Evolutionary conservation across 129 eudicot genomes (phyloP).

Genomic region (Centaurea solstitialis): DNA sequence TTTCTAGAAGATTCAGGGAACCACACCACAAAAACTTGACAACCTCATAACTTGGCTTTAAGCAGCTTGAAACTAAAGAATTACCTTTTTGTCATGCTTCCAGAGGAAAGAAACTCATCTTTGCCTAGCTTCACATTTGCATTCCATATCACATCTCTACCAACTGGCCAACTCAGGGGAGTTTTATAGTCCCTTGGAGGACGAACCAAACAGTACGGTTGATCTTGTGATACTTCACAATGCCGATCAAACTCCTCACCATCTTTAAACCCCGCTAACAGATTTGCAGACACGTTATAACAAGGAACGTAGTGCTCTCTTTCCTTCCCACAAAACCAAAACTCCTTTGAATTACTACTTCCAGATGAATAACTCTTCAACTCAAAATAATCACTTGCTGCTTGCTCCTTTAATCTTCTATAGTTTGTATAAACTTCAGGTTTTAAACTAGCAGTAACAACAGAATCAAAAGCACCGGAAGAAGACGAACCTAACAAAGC

Average conservation of each 20-base stretch:
- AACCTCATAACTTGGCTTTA: not conserved
- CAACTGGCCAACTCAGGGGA: constrained; percentile 88
- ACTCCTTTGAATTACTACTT: constrained; percentile 33
- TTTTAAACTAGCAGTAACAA: constrained; percentile 29
- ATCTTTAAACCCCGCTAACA: constrained; percentile 61
- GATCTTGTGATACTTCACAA: constrained; percentile 63
- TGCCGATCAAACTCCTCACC: constrained; percentile 94
- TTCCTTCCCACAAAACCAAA: constrained; percentile 73
- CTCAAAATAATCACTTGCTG: constrained; percentile 62
- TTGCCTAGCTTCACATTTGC: constrained; percentile 88
- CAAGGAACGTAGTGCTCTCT: constrained; percentile 89
- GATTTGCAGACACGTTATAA: constrained; percentile 73
- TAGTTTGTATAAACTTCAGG: constrained; percentile 58
- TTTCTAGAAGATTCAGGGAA: not conserved
- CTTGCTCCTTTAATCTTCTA: constrained; percentile 83
- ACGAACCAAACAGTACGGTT: constrained; percentile 68
- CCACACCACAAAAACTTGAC: not conserved
- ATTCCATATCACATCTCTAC: constrained; percentile 94
- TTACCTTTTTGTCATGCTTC: constrained; percentile 97
- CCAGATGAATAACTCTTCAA: constrained; percentile 47
- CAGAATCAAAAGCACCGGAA: constrained; percentile 44
- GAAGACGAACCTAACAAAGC: constrained; percentile 64
- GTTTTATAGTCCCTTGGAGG: constrained; percentile 88
- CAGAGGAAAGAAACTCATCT: constrained; percentile 91
- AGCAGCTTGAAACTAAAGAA: not conserved